These are phyloP conservation scores for Phanerochaete sordida DNA, from an alignment of 768 basidiomycete species.

Conservation along the genomic window DNA sequence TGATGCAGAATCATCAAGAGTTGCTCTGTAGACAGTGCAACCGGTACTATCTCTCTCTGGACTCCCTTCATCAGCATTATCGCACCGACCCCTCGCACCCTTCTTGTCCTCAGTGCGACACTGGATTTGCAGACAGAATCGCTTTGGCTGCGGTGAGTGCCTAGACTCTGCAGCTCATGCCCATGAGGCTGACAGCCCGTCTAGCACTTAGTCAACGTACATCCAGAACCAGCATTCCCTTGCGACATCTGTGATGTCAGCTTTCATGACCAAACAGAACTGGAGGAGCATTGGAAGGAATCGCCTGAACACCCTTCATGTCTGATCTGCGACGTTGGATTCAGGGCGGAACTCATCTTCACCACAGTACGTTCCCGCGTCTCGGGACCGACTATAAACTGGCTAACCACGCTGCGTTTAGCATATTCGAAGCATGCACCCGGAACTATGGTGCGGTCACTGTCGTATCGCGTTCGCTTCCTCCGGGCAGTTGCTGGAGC, in stretches of 20 bases:
- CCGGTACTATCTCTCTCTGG: conserved; percentile 9
- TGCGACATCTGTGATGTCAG: conserved; percentile 1
- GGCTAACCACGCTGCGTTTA: neutral
- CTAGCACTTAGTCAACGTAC: neutral
- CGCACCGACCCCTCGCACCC: conserved; percentile 7
- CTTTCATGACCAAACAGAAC: neutral
- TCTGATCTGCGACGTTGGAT: conserved; percentile 6
- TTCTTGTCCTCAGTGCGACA: conserved; percentile 7
- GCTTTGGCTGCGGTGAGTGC: conserved; percentile 4
- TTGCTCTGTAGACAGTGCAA: conserved; percentile 14
- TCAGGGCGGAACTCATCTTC: neutral
- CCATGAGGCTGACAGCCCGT: neutral
- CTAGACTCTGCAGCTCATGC: neutral
- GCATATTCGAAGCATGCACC: conserved; percentile 5
- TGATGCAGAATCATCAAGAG: conserved; percentile 9
- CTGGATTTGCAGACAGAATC: conserved; percentile 3
- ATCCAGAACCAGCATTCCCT: neutral
- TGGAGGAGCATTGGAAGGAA: conserved; percentile 7
- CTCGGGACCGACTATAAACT: too few species aligned
- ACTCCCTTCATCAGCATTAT: conserved; percentile 13
- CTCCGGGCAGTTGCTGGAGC: neutral
- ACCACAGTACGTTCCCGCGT: conserved; percentile 5
- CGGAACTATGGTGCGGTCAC: conserved; percentile 6
- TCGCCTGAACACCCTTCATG: conserved; percentile 3
- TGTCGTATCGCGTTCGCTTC: conserved; percentile 9